These are phyloP conservation scores for Rhizophlyctis rosea DNA, from an alignment of 192 early-diverging fungal species.

Conservation along the genomic window DNA sequence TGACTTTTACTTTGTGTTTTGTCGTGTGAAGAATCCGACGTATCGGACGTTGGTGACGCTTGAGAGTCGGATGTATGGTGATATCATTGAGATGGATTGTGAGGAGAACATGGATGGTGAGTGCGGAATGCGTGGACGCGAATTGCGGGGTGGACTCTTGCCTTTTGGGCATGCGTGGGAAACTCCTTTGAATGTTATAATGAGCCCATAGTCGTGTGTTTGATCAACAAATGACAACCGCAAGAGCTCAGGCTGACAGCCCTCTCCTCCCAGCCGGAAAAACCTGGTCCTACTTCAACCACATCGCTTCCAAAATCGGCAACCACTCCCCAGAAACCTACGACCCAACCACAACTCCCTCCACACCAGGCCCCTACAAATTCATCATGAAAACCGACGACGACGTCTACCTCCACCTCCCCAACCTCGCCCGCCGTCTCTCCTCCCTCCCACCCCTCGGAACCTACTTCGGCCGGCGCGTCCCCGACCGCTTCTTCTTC, in stretches of 20 bases:
- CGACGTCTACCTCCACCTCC: conserved; percentile 33
- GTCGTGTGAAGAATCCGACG: background rate
- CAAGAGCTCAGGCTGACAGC: too few species aligned
- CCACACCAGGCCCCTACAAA: conserved; percentile 13
- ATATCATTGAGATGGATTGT: conserved; percentile 24
- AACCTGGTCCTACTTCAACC: conserved; percentile 22
- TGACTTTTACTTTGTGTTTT: conserved; percentile 30
- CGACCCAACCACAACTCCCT: background rate
- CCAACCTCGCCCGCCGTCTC: conserved; percentile 22
- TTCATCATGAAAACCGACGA: conserved; percentile 37
- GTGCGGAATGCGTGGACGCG: too few species aligned
- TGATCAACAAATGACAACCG: too few species aligned
- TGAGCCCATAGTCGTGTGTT: too few species aligned
- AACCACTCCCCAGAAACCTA: background rate
- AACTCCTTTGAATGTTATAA: too few species aligned
- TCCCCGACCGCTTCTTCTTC: conserved; percentile 18
- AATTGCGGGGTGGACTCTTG: too few species aligned
- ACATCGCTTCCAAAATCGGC: background rate
- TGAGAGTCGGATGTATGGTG: conserved; percentile 12
- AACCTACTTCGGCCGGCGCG: conserved; percentile 26
- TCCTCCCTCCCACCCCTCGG: conserved; percentile 1
- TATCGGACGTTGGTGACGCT: background rate
- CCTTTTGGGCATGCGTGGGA: too few species aligned
- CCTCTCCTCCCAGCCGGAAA: too few species aligned
- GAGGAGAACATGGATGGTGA: conserved; percentile 36